Base-by-base conservation (phyloP, 1,284 basidiomycete species). In the Ustilago crameri region DNA sequence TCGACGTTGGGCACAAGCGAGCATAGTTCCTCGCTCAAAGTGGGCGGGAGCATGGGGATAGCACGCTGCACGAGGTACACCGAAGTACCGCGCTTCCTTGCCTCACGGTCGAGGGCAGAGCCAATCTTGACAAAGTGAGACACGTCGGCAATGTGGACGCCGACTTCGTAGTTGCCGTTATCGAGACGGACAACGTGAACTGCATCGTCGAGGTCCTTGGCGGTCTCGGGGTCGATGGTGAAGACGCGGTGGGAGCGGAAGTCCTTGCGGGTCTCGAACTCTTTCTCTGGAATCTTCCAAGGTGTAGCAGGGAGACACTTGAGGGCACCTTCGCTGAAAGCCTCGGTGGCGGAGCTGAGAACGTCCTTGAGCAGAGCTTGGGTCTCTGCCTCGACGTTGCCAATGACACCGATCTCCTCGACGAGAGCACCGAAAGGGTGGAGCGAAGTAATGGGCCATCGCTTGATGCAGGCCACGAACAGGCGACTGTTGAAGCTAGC, bases 371-470 rank as follows among this genome's bases (percentile, higher is more conserved):
- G 87, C 61, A 99, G 86, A 14, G 96, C 96, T 74, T 93, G 94
- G 1, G 95, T 98, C 85, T 98, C 95, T 9, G 97, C 95, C 84
- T 98, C 94, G 50, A 95, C 90, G 75, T 98, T 92, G 41, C 96
- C 96, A 73, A 99, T 98, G n/a, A 93, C 91, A 38, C 96, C 96
- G 47, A 99, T 89, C 84, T 98, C 95, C 83, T 99, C 96, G 37
- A 98, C 95, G 37, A 99, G 87, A 32, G 95, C 96, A 66, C 96
- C 96, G 84, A 99, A 99, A 18, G 96, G 96, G 88, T 99, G 96
- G 35, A 99, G 88, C 50, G 94, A 97, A 75, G 93, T 96, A 82
- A 87, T 88, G 27, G 87, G 87, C 87, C 87, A 88, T 60, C 96
- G 91, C 85, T 98, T 99, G 86, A 98, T 98, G 83, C 94, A 97